These are phyloP conservation scores for Biscogniauxia sp. DNA, from an alignment of 2,329 filamentous ascomycete species.

Conservation along the genomic window DNA sequence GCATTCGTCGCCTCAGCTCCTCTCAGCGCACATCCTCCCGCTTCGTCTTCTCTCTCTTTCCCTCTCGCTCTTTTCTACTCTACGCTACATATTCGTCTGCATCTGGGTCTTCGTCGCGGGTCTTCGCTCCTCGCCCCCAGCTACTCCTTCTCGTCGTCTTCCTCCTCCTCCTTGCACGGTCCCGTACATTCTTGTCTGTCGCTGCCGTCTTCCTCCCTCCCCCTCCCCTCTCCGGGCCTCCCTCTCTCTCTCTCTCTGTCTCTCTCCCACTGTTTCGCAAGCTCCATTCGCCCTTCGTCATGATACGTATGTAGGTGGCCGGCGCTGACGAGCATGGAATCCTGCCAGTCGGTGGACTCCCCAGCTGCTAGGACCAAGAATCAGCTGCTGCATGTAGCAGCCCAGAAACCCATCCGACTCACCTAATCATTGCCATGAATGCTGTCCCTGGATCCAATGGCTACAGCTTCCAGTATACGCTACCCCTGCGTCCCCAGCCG, in stretches of 20 bases:
- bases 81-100: too few relatives aligned
- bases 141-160: background rate
- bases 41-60: too few relatives aligned
- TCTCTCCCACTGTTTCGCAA: constrained; percentile 10
- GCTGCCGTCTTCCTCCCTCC: background rate
- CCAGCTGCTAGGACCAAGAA: constrained; percentile 20
- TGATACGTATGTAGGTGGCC: constrained; percentile 26
- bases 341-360: constrained; percentile 19
- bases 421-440: constrained; percentile 26
- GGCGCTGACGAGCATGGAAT: constrained; percentile 30
- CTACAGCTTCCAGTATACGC: constrained; percentile 28
- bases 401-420: constrained; percentile 9
- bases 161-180: background rate
- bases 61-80: too few relatives aligned
- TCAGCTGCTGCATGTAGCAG: constrained; percentile 19
- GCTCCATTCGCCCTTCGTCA: constrained; percentile 15
- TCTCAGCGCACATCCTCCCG: background rate
- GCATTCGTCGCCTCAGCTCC: constrained; percentile 18
- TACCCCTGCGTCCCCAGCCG: constrained; percentile 1
- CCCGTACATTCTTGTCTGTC: background rate
- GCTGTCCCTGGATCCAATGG: constrained; percentile 26
- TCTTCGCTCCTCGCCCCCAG: too few relatives aligned
- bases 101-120: too few relatives aligned
- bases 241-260: constrained; percentile 1
- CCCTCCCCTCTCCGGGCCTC: background rate